Evolutionary conservation across 306 rosid genomes (phyloP).

Genomic region (Pueraria montana): DNA sequence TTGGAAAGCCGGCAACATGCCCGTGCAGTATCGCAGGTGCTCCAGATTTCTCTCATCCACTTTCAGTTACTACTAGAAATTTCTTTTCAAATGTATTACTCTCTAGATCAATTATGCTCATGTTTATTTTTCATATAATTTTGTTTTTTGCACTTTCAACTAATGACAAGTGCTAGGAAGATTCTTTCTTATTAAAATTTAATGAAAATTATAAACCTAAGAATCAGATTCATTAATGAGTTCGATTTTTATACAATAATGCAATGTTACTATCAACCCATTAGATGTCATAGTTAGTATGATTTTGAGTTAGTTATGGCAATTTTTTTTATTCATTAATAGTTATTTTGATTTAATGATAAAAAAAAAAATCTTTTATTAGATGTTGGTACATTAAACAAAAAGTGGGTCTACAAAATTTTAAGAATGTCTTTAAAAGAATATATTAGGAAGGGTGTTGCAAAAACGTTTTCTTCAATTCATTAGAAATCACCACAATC

Average conservation of each 20-base stretch:
- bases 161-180: not conserved
- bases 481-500: not conserved
- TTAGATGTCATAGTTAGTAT: not conserved
- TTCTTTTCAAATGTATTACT: not conserved
- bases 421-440: not conserved
- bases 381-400: no score
- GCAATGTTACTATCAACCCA: not conserved
- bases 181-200: not conserved
- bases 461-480: not conserved
- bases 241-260: not conserved
- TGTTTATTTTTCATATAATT: not conserved
- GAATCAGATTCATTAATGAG: not conserved
- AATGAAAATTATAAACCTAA: not conserved
- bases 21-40: conserved; percentile 90
- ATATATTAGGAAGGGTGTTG: not conserved
- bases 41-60: not conserved
- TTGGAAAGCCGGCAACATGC: conserved; percentile 99
- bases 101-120: not conserved
- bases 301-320: not conserved
- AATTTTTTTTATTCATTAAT: no score
- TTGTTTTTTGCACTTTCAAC: not conserved
- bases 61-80: not conserved
- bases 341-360: not conserved
- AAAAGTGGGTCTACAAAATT: not conserved
- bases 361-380: not conserved